Evolutionary conservation across 1,139 yeast genomes (phyloP), one percentile per base, ranked within the genome.

Genomic region (Blastobotrys malaysiensis): DNA sequence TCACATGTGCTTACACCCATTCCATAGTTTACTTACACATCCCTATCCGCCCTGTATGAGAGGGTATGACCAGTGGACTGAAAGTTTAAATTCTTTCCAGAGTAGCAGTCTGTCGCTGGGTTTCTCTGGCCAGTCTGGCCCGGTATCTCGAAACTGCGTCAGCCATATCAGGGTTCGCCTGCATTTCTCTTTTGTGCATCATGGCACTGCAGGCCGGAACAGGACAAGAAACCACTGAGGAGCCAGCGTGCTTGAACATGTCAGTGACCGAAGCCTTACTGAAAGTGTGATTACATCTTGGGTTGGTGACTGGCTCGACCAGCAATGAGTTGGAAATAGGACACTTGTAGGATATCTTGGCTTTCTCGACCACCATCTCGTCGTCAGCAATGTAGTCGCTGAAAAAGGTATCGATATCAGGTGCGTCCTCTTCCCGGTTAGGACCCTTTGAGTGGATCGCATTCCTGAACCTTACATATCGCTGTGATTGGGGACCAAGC

Each of bases 1-100:
- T n/a, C 16, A 31, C 3, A 31, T 31, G 39, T 31, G 39, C 39
- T 31, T 31, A 31, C 39, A 31, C 7, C 14, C 39, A 7, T 31
- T 13, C 39, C n/a, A 16, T 3, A 3, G n/a, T 13, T 11, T 31
- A 13, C 39, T n/a, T 31, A 11, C 39, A 31, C 14, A 3, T 4
- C 11, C 31, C 2, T 9, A 26, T 26, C 24, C 24, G 24, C 4
- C 16, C 9, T 5, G 43, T 5, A n/a, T 5, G 13, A 14, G 16
- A 5, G 9, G 9, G 43, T 5, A 36, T n/a, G n/a, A n/a, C n/a
- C n/a, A n/a, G n/a, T n/a, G 43, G 16, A 36, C 16, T 9, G 5
- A 16, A 39, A 39, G 39, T 14, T 66, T 67, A 68, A 2, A 76
- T 75, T 26, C 60, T 47, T 26, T 61, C 65, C 16, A 63, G 49